Base-by-base conservation (phyloP, 345 rosid species). In the Eucalyptus grandis region DNA sequence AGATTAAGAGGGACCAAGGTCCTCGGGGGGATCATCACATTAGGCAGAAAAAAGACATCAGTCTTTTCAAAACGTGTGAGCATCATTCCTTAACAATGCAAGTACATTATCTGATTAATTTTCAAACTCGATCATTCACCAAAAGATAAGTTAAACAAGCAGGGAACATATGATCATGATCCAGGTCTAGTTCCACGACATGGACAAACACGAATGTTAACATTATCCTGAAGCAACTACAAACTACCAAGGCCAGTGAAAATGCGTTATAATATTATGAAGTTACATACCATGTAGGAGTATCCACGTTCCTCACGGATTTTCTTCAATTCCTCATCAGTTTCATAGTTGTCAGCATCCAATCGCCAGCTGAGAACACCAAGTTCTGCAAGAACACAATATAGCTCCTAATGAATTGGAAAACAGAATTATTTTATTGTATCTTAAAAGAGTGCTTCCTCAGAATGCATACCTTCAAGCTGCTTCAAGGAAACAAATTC, bases 301-400 rank as follows among this genome's bases (percentile, higher is more conserved):
- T 97, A 98, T 89, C 99, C 98, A 87, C 95, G 99, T 44, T 94
- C 93, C 88, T 96, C 96, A 21, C 98, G 97, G 86, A 98, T 96
- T 93, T 95, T 98, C 94, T 96, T 96, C 95, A 98, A 88, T 44
- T 94, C 97, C 88, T 95, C 98, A 90, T 97, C 99, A 12, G 95
- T 96, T 92, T 97, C 99, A 88, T 97, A 95, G 89, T 95, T 92
- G 90, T 97, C 99, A 86, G 99, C 99, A 94, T 97, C 98, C 90
- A 97, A 93, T 54, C 91, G 92, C 99, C 99, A 97, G 93, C 99
- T 96, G 37, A 96, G 96, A 17, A 96, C 98, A 82, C 99, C 99
- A 37, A 97, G 96, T 90, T 96, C 99, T 97, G 86, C 90, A 92
- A 91, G 27, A 81, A 56, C 46, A 34, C 8, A 4, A 19, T 43